phyloP scores from a whole-genome alignment of 495 filamentous ascomycete genomes.

The Lentithecium fluviatile region DNA sequence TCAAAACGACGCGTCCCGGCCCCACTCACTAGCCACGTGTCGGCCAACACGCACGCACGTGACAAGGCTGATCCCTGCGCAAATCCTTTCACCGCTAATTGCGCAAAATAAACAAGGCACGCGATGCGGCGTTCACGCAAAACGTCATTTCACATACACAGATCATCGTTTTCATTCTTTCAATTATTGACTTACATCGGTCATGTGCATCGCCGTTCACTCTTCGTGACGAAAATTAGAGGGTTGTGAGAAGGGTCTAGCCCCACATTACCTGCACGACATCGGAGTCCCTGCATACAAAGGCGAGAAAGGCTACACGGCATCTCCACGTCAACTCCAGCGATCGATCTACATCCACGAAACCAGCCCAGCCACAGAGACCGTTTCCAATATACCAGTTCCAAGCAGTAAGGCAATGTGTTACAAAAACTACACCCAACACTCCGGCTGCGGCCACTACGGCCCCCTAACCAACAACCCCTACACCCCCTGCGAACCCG shows the following conservation, averaged over 20 bases:
- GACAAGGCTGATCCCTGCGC: not conserved
- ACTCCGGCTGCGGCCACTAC: slow-evolving; percentile 22
- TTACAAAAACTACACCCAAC: slow-evolving; percentile 20
- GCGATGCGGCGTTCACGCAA: not conserved
- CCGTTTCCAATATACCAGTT: too few species aligned
- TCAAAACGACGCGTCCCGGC: not conserved
- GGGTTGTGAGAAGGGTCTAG: too few species aligned
- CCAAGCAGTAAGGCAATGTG: slow-evolving; percentile 20
- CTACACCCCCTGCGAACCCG: slow-evolving; percentile 16
- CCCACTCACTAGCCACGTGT: not conserved
- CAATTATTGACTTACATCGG: not conserved
- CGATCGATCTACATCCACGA: too few species aligned
- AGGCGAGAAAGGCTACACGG: too few species aligned
- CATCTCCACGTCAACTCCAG: too few species aligned
- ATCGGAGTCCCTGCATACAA: too few species aligned
- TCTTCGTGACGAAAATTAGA: not conserved
- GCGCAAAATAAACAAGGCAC: not conserved
- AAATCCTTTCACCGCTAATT: not conserved
- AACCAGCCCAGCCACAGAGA: too few species aligned
- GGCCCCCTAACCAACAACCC: not conserved
- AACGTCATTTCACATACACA: not conserved
- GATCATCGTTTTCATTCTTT: not conserved
- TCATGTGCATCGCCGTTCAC: not conserved
- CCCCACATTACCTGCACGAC: too few species aligned
- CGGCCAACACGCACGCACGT: not conserved